Evolutionary conservation across 257 asterid species (phyloP).

Genomic region (Solanum pimpinellifolium): DNA sequence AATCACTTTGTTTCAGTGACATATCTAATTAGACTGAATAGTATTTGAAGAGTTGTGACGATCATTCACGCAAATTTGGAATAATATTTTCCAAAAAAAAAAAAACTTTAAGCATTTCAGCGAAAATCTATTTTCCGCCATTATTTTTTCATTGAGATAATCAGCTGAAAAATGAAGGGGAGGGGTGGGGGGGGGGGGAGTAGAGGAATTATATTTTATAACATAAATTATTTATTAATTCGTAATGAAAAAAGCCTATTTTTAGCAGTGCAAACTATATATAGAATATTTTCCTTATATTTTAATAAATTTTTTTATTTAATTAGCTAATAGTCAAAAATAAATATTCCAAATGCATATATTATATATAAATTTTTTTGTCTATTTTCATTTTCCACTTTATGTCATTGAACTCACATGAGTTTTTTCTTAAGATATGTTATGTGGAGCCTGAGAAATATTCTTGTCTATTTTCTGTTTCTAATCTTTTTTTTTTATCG

Average conservation of each 20-base stretch:
- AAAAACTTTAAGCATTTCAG: background rate
- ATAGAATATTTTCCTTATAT: background rate
- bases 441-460: background rate
- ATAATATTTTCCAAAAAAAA: background rate
- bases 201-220: no score
- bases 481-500: background rate
- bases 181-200: accelerated
- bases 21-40: no score
- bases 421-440: background rate
- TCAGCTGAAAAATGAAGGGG: accelerated
- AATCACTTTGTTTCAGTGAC: no score
- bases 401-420: background rate
- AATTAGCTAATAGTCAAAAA: background rate
- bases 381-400: background rate
- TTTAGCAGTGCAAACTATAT: background rate
- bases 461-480: background rate
- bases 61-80: background rate
- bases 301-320: background rate
- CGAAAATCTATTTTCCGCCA: background rate
- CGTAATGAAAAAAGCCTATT: no score
- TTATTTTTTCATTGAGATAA: background rate
- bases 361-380: background rate
- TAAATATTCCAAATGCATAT: background rate
- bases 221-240: no score
- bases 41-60: no score